Base-by-base conservation (phyloP, 768 basidiomycete genomes). In the Phlegmacium glaucopus region DNA sequence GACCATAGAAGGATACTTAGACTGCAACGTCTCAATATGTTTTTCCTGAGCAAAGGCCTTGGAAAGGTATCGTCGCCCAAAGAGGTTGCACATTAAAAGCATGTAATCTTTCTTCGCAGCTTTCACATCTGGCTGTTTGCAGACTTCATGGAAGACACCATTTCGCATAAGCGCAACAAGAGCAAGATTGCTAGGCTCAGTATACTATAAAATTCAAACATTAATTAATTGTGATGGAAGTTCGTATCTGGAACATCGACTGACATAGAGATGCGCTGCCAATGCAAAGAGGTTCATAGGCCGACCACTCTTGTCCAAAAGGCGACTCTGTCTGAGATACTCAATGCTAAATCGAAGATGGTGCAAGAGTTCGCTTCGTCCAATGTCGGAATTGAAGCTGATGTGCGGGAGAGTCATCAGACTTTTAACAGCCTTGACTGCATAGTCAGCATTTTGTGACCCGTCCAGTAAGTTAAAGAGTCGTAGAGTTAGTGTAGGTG, bases 261-360 rank as follows among this genome's bases (percentile, higher is more conserved):
- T 50, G 49, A 70, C 71, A 39, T 81, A 81, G 26, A 83, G 65
- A 50, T 78, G 80, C 1, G 78, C 68, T 0, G 77, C 76, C 9
- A 82, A 65, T 0, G 71, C 75, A 48, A 76, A 79, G 6, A 83
- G 63, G 49, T 83, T 78, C 55, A 83, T 72, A 0, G 82, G 83
- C 35, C 67, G 73, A 13, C 86, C 87, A 13, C 63, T 58, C 29
- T 63, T 64, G 44, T 79, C 74, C 35, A 87, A 61, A 13, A 88
- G 68, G 34, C 75, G 68, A 5, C 74, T 62, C 5, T 82, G 78
- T 30, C 82, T 74, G 9, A 88, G 72, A 52, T 85, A 87, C 50
- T 88, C 87, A 41, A 88, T 80, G 49, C 76, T 78, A 68, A 88
- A 88, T 17, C 84, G 72, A 12, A 86, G 57, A 54, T 85, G 83